Evolutionary conservation across 495 filamentous ascomycete genomes (phyloP).

Genomic region (Endocarpon pusillum): DNA sequence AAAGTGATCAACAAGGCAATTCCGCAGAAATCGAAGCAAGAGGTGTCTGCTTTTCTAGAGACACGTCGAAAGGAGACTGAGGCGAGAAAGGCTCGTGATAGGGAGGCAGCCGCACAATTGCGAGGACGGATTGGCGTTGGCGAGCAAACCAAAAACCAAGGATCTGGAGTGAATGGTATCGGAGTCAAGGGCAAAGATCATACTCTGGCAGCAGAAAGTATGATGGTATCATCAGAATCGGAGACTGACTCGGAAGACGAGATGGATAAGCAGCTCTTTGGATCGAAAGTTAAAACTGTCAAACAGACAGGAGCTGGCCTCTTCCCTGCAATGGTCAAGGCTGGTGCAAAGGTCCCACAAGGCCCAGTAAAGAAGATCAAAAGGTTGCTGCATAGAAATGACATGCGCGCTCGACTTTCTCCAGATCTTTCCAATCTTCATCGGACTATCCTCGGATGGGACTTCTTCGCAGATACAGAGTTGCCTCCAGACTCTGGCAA

Average conservation of each 20-base stretch:
- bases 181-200: slow-evolving; percentile 72
- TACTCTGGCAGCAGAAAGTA: slow-evolving; percentile 49
- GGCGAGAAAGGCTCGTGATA: slow-evolving; percentile 54
- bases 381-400: slow-evolving; percentile 60
- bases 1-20: slow-evolving; percentile 22
- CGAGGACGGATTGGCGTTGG: slow-evolving; percentile 35
- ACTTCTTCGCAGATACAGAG: slow-evolving; percentile 75
- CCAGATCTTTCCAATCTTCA: slow-evolving; percentile 80
- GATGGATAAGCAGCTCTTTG: slow-evolving; percentile 43
- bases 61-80: slow-evolving; percentile 55
- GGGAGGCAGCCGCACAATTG: slow-evolving; percentile 45
- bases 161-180: slow-evolving; percentile 59
- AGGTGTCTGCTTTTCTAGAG: slow-evolving; percentile 38
- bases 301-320: slow-evolving; percentile 23
- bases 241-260: slow-evolving; percentile 58
- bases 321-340: slow-evolving; percentile 17
- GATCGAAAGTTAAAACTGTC: slow-evolving; percentile 34
- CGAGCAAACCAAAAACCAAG: slow-evolving; percentile 48
- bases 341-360: slow-evolving; percentile 32
- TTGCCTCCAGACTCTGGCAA: slow-evolving; percentile 56
- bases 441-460: slow-evolving; percentile 74
- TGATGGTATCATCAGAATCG: slow-evolving; percentile 75
- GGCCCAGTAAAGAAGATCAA: slow-evolving; percentile 69
- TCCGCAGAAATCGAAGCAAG: slow-evolving; percentile 15
- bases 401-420: slow-evolving; percentile 82